Percentiles rank a stretch among this genome's conserved stretches.
Evolutionary conservation across 768 basidiomycete species (phyloP).

Genomic region (Mycena leptocephala): DNA sequence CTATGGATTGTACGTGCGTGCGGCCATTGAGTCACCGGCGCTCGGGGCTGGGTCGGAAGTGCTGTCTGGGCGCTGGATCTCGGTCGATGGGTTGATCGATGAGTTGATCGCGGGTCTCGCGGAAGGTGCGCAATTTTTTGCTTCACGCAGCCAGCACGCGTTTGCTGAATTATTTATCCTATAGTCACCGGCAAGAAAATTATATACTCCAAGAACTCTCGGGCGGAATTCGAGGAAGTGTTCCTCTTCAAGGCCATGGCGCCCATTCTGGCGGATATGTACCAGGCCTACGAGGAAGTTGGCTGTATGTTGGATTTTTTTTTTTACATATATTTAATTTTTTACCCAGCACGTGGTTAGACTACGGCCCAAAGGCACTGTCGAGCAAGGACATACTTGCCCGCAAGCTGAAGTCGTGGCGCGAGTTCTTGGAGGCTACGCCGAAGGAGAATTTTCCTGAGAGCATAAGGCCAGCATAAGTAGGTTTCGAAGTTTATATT

Average conservation of each 20-base stretch:
- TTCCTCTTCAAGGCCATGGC: not conserved
- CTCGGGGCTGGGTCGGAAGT: conserved; percentile 17
- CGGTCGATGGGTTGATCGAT: not conserved
- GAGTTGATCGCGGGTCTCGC: not conserved
- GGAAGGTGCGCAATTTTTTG: not conserved
- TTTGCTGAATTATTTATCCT: not conserved
- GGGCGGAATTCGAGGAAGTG: not conserved
- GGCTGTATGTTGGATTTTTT: conserved; percentile 4
- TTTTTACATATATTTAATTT: not conserved
- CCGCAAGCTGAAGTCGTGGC: not conserved
- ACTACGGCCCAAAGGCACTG: not conserved
- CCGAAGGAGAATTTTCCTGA: not conserved
- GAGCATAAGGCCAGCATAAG: not conserved
- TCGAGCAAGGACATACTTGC: conserved; percentile 2
- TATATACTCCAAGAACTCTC: not conserved
- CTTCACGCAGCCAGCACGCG: not conserved
- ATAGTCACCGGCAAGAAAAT: conserved; percentile 14
- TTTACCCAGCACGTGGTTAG: not conserved
- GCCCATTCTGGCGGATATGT: not conserved
- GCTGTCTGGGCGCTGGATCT: not conserved
- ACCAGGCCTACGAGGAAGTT: conserved; percentile 1
- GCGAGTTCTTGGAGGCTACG: not conserved
- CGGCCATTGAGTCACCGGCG: conserved; percentile 12
- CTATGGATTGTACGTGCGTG: conserved; percentile 27
- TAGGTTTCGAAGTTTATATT: no score